phyloP scores from a whole-genome alignment of 805 yeast genomes.

The Saccharomycopsis fermentans region DNA sequence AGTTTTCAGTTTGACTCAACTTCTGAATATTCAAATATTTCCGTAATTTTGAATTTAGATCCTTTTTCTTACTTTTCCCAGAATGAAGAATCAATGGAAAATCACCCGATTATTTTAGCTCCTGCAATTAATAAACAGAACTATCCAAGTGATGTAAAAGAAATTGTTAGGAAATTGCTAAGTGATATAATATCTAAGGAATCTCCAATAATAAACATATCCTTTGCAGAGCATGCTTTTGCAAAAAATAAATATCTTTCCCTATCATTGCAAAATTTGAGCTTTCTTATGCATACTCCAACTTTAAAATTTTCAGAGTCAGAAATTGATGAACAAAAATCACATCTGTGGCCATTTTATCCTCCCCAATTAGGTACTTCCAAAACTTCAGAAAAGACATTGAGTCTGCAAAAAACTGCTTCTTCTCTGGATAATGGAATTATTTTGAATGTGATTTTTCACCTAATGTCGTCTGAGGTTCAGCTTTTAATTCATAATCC shows the following conservation, averaged over 20 bases:
- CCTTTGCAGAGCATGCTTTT: constrained; percentile 24
- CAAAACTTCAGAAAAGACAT: no score
- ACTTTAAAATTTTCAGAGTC: background rate
- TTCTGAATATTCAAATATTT: constrained; percentile 5
- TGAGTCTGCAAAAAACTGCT: background rate
- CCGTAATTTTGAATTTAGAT: constrained; percentile 9
- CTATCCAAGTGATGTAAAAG: constrained; percentile 9
- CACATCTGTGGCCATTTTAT: background rate
- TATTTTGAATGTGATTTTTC: constrained; percentile 41
- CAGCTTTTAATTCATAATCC: constrained; percentile 50
- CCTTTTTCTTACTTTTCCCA: background rate
- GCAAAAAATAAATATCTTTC: constrained; percentile 22
- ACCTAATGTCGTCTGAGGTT: constrained; percentile 42
- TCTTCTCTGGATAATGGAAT: constrained; percentile 27
- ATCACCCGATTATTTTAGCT: background rate
- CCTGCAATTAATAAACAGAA: constrained; percentile 3
- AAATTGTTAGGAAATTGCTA: constrained; percentile 27
- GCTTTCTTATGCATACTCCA: constrained; percentile 3
- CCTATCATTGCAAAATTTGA: constrained; percentile 23
- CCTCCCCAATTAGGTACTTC: background rate
- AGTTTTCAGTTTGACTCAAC: constrained; percentile 10
- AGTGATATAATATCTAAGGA: constrained; percentile 33
- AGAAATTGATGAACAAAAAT: background rate
- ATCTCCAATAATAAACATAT: constrained; percentile 24
- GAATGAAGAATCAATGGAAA: constrained; percentile 14